Percentiles rank a stretch among this genome's conserved stretches.
phyloP scores from a whole-genome alignment of 768 basidiomycete species.

The Lactifluus subvellereus region DNA sequence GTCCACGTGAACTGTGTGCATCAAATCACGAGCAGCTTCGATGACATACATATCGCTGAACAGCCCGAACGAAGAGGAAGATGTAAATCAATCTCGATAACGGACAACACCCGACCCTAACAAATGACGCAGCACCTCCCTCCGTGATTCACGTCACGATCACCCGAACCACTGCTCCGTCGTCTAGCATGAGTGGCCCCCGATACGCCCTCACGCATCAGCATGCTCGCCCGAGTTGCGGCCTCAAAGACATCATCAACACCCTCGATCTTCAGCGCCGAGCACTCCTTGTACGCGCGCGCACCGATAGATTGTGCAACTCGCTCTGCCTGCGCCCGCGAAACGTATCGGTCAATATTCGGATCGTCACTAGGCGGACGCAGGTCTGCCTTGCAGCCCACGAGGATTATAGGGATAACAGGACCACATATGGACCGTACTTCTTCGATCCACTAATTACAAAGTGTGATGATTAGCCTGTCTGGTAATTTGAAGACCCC shows the following conservation, averaged over 20 bases:
- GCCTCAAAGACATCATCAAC: conserved; percentile 98
- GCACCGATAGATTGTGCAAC: conserved; percentile 85
- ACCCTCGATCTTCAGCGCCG: conserved; percentile 82
- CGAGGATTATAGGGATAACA: conserved; percentile 87
- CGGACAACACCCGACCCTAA: conserved; percentile 10
- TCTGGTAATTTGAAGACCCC: conserved; percentile 12
- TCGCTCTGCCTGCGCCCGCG: conserved; percentile 74
- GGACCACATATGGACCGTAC: conserved; percentile 94
- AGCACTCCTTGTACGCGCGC: conserved; percentile 91
- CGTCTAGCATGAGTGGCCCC: conserved; percentile 35
- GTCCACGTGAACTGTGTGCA: neutral
- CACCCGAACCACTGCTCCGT: conserved; percentile 29
- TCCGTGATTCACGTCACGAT: conserved; percentile 8
- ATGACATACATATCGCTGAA: conserved; percentile 7
- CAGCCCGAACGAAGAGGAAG: neutral
- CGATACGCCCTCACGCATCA: conserved; percentile 82
- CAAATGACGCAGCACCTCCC: conserved; percentile 23
- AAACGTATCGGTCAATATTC: conserved; percentile 53
- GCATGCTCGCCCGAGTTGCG: conserved; percentile 93
- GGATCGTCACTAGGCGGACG: conserved; percentile 53
- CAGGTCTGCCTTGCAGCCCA: conserved; percentile 94
- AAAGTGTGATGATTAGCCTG: neutral
- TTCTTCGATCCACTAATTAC: conserved; percentile 90
- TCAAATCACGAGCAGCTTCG: neutral
- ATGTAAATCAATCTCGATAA: conserved; percentile 13